These are phyloP conservation scores for Schizosaccharomyces cryophilus DNA, from an alignment of 805 yeast genomes.

Conservation along the genomic window DNA sequence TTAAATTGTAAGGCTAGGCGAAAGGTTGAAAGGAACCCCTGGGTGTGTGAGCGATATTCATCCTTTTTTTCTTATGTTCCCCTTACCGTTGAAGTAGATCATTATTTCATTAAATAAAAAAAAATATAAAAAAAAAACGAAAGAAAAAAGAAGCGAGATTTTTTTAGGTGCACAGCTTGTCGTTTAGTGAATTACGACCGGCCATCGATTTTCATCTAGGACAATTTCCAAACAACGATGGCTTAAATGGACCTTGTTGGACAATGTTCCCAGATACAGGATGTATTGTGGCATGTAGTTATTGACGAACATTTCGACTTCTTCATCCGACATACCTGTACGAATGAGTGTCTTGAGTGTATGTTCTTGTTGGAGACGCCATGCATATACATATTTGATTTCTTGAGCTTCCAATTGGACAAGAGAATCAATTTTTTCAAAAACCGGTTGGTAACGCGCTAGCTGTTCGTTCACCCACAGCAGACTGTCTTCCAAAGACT, in stretches of 20 bases:
- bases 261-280: constrained; percentile 30
- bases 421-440: constrained; percentile 36
- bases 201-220: neutral
- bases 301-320: constrained; percentile 45
- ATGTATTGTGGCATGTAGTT: constrained; percentile 73
- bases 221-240: neutral
- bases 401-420: constrained; percentile 37
- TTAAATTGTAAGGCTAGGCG: no score
- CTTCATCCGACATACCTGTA: constrained; percentile 52
- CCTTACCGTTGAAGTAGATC: no score
- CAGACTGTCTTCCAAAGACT: constrained; percentile 6
- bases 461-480: constrained; percentile 29
- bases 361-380: constrained; percentile 62
- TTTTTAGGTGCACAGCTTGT: neutral
- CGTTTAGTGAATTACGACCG: neutral
- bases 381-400: constrained; percentile 38
- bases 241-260: constrained; percentile 1
- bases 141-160: no score
- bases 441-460: constrained; percentile 23
- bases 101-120: no score
- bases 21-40: no score
- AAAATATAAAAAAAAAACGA: no score
- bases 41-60: no score
- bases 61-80: no score
- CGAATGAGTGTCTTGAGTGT: constrained; percentile 30